phyloP scores from a whole-genome alignment of 371 early-diverging fungal genomes.

The Apophysomyces variabilis region DNA sequence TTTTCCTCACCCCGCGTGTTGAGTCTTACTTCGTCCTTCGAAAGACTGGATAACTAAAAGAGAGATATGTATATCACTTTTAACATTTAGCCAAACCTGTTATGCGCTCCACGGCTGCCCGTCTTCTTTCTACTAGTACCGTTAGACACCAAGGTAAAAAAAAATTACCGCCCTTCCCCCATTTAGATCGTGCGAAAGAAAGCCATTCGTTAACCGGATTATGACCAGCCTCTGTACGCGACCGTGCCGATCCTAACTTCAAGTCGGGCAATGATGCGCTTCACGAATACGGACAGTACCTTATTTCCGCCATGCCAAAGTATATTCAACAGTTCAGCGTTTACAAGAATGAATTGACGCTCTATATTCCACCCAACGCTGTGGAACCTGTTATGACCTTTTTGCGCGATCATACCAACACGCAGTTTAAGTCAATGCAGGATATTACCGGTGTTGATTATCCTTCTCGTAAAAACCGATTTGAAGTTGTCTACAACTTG shows the following conservation, averaged over 20 bases:
- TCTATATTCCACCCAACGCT: conserved; percentile 87
- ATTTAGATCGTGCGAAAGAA: background rate
- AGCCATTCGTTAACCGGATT: background rate
- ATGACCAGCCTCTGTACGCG: conserved; percentile 1
- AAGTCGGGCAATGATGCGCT: conserved; percentile 60
- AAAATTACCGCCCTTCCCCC: background rate
- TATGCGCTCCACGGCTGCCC: conserved; percentile 28
- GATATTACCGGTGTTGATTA: conserved; percentile 93
- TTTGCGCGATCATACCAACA: conserved; percentile 91
- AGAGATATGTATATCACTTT: too few relatives aligned
- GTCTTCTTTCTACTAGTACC: conserved; percentile 35
- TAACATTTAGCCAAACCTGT: conserved; percentile 23
- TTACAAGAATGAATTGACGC: conserved; percentile 97
- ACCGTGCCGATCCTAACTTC: conserved; percentile 48
- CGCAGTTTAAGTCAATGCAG: conserved; percentile 90
- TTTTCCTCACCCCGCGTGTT: too few relatives aligned
- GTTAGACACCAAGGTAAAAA: conserved; percentile 39
- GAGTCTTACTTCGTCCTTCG: too few relatives aligned
- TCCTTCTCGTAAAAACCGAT: conserved; percentile 90
- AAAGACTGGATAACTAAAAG: too few relatives aligned
- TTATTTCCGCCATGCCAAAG: conserved; percentile 89
- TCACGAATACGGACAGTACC: conserved; percentile 90
- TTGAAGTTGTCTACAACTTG: conserved; percentile 96
- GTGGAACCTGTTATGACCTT: conserved; percentile 83
- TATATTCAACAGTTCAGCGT: conserved; percentile 96